Percentiles rank a stretch among this genome's conserved stretches.
Conservation (phyloP, 805 yeast species). For the Ogataea trehalophila region DNA sequence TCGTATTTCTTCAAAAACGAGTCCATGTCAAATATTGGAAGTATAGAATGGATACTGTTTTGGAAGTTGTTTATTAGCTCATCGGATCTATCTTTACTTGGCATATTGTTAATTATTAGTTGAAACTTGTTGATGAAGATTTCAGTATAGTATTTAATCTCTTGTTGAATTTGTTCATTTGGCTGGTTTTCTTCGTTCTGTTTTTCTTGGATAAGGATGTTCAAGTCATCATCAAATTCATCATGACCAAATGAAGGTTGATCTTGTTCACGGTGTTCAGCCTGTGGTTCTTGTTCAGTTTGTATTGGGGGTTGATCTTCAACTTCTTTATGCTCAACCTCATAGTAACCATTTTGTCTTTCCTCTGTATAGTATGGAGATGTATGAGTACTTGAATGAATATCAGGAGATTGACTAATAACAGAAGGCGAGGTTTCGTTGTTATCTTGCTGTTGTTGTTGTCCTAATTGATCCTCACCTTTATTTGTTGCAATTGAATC, state of each 20-base stretch:
- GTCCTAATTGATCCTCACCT: neutral
- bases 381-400: neutral
- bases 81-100: conserved; percentile 44
- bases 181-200: conserved; percentile 1
- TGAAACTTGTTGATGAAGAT: conserved; percentile 30
- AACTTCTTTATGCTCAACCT: neutral
- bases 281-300: neutral
- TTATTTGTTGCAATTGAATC: neutral
- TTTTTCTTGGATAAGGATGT: neutral
- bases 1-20: conserved; percentile 39
- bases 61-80: conserved; percentile 44
- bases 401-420: neutral
- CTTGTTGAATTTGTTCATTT: neutral
- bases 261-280: neutral
- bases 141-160: neutral
- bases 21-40: conserved; percentile 48
- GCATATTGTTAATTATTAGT: conserved; percentile 31
- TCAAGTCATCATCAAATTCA: conserved; percentile 13
- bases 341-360: neutral
- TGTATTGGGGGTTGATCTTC: neutral
- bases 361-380: neutral
- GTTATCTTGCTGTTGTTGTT: neutral
- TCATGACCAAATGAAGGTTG: neutral
- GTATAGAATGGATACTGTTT: conserved; percentile 47
- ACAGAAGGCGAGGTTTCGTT: too few relatives aligned